Evolutionary conservation across 1,284 basidiomycete genomes (phyloP).

Genomic region (Cutaneotrichosporon cavernicola): DNA sequence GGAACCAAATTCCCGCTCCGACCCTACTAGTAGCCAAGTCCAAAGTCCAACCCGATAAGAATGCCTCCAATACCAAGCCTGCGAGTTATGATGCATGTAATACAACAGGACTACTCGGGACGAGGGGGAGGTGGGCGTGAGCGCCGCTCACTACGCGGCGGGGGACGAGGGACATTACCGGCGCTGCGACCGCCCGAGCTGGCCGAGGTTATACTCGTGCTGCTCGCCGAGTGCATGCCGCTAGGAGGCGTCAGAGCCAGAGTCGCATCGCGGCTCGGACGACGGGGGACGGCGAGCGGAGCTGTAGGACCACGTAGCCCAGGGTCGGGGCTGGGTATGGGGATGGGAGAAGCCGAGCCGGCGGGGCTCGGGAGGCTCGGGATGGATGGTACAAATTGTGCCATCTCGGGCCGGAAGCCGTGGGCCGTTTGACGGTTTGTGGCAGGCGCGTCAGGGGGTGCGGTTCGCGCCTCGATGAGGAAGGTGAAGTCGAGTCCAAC

Average conservation of each 20-base stretch:
- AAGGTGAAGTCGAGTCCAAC: conserved; percentile 89
- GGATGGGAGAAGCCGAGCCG: background rate
- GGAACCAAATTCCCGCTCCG: background rate
- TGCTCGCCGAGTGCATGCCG: conserved; percentile 9
- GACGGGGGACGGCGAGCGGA: conserved; percentile 24
- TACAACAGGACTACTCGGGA: conserved; percentile 8
- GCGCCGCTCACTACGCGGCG: conserved; percentile 21
- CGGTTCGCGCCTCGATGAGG: conserved; percentile 60
- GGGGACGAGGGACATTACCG: conserved; percentile 13
- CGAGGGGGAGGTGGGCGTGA: conserved; percentile 13
- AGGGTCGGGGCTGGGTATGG: background rate
- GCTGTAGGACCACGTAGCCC: conserved; percentile 22
- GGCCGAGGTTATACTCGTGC: background rate
- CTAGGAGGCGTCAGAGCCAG: conserved; percentile 2
- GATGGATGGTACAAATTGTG: background rate
- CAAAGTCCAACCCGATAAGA: background rate
- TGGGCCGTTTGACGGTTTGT: conserved; percentile 6
- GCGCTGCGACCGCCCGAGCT: conserved; percentile 3
- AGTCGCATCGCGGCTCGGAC: background rate
- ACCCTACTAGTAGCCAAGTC: background rate
- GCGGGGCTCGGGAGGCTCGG: background rate
- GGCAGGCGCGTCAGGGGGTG: background rate
- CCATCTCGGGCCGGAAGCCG: conserved; percentile 7
- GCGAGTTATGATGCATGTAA: conserved; percentile 1
- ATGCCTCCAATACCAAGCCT: background rate